Percentiles rank a stretch among this genome's conserved stretches.
These are phyloP conservation scores for Candida verbasci DNA, from an alignment of 805 yeast species.

Conservation along the genomic window DNA sequence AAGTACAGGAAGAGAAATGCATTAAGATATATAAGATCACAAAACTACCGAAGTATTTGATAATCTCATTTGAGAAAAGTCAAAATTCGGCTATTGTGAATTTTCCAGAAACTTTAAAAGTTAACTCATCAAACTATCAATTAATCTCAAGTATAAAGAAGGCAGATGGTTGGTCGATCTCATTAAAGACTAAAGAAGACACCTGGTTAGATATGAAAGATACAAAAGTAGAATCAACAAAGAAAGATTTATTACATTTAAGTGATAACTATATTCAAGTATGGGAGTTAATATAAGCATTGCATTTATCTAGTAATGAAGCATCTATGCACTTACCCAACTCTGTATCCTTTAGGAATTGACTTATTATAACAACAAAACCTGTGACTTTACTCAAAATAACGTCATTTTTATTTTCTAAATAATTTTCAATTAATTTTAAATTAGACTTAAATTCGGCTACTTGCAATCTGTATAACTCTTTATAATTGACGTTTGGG, in stretches of 20 bases:
- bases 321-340: slow-evolving; percentile 9
- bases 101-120: slow-evolving; percentile 44
- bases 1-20: slow-evolving; percentile 27
- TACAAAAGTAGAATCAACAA: slow-evolving; percentile 40
- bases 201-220: slow-evolving; percentile 62
- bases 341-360: slow-evolving; percentile 15
- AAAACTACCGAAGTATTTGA: slow-evolving; percentile 48
- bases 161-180: slow-evolving; percentile 18
- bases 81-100: slow-evolving; percentile 53
- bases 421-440: slow-evolving; percentile 4
- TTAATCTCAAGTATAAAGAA: slow-evolving; percentile 17
- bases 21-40: slow-evolving; percentile 31
- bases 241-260: slow-evolving; percentile 57
- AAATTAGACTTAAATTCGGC: slow-evolving; percentile 11
- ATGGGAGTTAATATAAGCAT: slow-evolving; percentile 41
- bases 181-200: slow-evolving; percentile 15
- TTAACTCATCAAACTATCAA: slow-evolving; percentile 31
- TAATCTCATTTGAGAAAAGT: slow-evolving; percentile 36
- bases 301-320: slow-evolving; percentile 6
- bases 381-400: slow-evolving; percentile 13
- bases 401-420: not conserved
- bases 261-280: slow-evolving; percentile 63
- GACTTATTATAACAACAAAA: slow-evolving; percentile 16
- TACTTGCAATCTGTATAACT: slow-evolving; percentile 9
- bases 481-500: slow-evolving; percentile 16